Base-by-base conservation (phyloP, 768 basidiomycete species). In the Termitomyces sp. region DNA sequence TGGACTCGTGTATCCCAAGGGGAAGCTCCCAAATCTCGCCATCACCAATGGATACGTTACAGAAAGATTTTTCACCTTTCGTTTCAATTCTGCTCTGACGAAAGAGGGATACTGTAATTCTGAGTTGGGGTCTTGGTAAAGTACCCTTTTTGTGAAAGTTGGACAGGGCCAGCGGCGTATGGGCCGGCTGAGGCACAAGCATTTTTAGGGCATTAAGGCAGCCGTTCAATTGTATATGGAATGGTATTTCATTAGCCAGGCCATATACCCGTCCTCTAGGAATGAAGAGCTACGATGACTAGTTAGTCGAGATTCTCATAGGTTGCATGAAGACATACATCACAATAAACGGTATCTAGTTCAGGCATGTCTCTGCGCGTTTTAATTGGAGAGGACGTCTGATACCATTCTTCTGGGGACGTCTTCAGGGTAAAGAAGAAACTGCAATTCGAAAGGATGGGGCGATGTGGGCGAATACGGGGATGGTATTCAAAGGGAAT, bases 331-430 rank as follows among this genome's bases (percentile, higher is more conserved):
- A 49, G 46, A 38, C 9, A 13, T 49, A 49, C 47, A 49, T 56
- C 32, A 38, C 56, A 56, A 16, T 56, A 13, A 35, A 56, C 36
- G 5, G 26, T 18, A 35, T 36, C 47, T 18, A 40, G 18, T 4
- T 40, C 56, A 32, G 32, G 32, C 10, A 36, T 56, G 18, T 36
- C 18, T 36, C 18, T 56, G 46, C 33, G 36, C 16, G 18, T 56
- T 56, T 38, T n/a, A 5, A 56, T 48, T n/a, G 26, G 10, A 28
- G 47, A 43, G 12, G 43, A 30, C 32, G 67, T 77, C 67, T 79
- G 86, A 66, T 71, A 75, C 85, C 85, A 89, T 64, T 89, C 87
- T 67, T 87, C 87, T 7, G 88, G 86, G 1, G 78, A 74, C 0
- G 77, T 72, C 67, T 88, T 89, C 57, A 89, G 68, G 1, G 81